phyloP scores from a whole-genome alignment of 441 rosid genomes.

The Capsella rubella region DNA sequence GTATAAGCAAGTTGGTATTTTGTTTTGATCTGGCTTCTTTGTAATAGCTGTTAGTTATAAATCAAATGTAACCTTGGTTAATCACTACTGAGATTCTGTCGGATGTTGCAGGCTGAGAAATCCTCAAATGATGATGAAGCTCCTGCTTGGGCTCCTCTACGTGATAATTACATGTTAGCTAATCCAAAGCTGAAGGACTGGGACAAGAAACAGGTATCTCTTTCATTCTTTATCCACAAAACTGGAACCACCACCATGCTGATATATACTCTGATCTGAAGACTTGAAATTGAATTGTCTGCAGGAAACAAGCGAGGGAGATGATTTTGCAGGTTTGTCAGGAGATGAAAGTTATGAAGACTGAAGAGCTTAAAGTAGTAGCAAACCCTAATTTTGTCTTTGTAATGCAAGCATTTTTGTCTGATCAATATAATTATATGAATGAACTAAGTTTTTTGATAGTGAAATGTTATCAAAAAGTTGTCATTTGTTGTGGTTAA shows the following conservation, averaged over 20 bases:
- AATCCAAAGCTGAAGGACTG: conserved; percentile 89
- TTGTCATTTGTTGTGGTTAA: background rate
- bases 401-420: conserved; percentile 6
- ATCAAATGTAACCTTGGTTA: background rate
- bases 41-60: conserved; percentile 11
- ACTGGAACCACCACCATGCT: background rate
- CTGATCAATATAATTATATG: background rate
- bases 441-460: conserved; percentile 2
- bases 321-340: conserved; percentile 55
- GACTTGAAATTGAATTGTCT: conserved; percentile 19
- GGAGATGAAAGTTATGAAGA: conserved; percentile 76
- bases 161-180: conserved; percentile 90
- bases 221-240: background rate
- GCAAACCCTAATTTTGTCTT: background rate
- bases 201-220: conserved; percentile 80
- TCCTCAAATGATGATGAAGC: conserved; percentile 53
- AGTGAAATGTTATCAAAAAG: background rate
- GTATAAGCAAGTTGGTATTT: background rate
- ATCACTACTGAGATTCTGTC: conserved; percentile 17
- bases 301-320: conserved; percentile 58
- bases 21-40: background rate
- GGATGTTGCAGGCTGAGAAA: conserved; percentile 51
- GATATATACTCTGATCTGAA: background rate
- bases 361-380: conserved; percentile 12
- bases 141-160: conserved; percentile 95